phyloP scores from a whole-genome alignment of 2,329 filamentous ascomycete species.

The Phoma sp. region DNA sequence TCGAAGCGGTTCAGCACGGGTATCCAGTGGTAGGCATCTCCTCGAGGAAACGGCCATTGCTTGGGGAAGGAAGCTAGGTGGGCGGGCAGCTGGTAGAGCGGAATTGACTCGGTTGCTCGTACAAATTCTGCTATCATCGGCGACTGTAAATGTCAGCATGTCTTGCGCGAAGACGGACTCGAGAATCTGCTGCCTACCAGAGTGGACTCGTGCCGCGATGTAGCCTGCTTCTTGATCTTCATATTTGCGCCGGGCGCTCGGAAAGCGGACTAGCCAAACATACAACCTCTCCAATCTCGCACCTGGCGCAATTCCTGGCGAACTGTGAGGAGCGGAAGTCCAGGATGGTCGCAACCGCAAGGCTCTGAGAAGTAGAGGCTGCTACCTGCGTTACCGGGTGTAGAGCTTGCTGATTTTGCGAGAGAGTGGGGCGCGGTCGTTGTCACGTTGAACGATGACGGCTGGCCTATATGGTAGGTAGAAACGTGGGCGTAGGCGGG shows the following conservation, averaged over 20 bases:
- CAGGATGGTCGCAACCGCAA: neutral
- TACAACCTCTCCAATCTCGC: conserved; percentile 28
- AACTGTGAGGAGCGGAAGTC: neutral
- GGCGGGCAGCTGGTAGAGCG: conserved; percentile 78
- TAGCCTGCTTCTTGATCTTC: conserved; percentile 65
- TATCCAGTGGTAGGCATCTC: conserved; percentile 98
- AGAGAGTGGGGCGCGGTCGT: neutral
- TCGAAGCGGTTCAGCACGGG: conserved; percentile 93
- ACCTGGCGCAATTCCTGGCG: conserved; percentile 4
- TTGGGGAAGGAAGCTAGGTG: conserved; percentile 82
- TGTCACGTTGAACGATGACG: neutral
- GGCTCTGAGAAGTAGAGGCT: conserved; percentile 3
- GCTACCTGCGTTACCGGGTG: neutral
- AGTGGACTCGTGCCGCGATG: conserved; percentile 61
- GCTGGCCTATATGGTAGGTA: neutral
- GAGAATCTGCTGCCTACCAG: conserved; percentile 47
- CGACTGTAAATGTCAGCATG: conserved; percentile 65
- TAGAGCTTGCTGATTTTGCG: neutral
- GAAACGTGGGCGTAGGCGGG: conserved; percentile 7
- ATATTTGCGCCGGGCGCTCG: conserved; percentile 52
- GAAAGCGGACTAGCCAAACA: conserved; percentile 46
- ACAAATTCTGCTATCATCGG: conserved; percentile 87
- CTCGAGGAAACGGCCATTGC: conserved; percentile 93
- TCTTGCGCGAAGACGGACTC: neutral
- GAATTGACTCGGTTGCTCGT: conserved; percentile 69